These are phyloP conservation scores for Oxyria digyna DNA, from an alignment of 148 eudicot species.

Conservation along the genomic window DNA sequence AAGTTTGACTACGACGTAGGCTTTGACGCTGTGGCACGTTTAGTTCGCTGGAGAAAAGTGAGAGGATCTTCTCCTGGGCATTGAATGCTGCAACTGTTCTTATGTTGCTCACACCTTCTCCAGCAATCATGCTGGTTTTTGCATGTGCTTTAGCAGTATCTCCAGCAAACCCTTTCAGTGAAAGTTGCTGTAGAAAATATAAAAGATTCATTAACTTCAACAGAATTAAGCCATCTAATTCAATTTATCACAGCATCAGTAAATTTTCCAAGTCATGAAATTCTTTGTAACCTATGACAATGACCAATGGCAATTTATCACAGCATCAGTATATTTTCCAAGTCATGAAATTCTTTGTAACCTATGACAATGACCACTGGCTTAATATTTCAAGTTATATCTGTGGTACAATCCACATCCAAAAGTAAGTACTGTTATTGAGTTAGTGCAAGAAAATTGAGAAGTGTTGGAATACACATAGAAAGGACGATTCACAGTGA, in stretches of 20 bases:
- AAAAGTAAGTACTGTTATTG: background rate
- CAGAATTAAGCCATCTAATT: background rate
- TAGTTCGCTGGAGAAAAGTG: conserved; percentile 69
- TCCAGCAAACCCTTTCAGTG: conserved; percentile 96
- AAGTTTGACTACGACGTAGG: conserved; percentile 55
- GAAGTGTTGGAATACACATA: background rate
- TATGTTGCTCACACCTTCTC: conserved; percentile 97
- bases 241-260: background rate
- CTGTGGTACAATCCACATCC: background rate
- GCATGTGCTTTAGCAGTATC: conserved; percentile 99
- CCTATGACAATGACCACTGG: background rate
- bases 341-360: background rate
- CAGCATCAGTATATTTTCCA: background rate
- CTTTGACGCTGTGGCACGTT: conserved; percentile 61
- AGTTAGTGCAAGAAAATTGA: conserved; percentile 1
- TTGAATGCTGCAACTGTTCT: conserved; percentile 96
- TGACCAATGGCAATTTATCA: background rate
- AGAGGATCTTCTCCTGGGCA: conserved; percentile 79
- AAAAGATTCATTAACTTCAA: background rate
- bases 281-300: background rate
- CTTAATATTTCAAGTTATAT: background rate
- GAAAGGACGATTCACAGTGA: conserved; percentile 4
- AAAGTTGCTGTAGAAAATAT: conserved; percentile 59
- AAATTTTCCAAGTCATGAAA: background rate
- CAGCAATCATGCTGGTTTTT: conserved; percentile 98